phyloP scores from a whole-genome alignment of 192 early-diverging fungal genomes.

The Allomyces arbusculus region DNA sequence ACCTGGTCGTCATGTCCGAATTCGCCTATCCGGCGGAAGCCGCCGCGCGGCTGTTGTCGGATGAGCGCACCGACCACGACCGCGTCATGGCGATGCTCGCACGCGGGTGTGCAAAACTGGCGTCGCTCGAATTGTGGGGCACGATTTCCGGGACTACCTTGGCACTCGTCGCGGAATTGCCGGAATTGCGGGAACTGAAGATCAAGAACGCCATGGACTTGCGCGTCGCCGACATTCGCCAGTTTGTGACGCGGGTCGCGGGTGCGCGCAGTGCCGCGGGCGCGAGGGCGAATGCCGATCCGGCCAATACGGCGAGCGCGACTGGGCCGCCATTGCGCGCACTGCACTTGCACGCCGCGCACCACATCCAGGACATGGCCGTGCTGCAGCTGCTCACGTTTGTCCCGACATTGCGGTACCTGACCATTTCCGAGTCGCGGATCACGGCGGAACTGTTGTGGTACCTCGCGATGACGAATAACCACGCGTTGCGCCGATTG shows the following conservation, averaged over 20 bases:
- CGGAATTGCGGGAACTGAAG: background rate
- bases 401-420: background rate
- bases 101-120: background rate
- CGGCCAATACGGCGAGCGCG: background rate
- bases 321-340: background rate
- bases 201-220: background rate
- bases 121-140: background rate
- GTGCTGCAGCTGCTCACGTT: background rate
- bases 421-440: background rate
- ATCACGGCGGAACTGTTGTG: background rate
- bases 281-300: background rate
- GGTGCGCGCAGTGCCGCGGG: background rate
- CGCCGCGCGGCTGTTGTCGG: background rate
- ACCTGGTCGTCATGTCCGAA: background rate
- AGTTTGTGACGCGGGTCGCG: background rate
- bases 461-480: background rate
- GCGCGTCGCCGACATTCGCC: background rate
- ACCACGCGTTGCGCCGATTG: too few relatives aligned
- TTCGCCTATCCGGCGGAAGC: background rate
- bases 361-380: background rate
- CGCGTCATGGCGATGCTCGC: background rate
- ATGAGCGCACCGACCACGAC: background rate
- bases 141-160: background rate
- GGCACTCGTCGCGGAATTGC: background rate
- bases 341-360: background rate